Conservation (phyloP, 2,329 filamentous ascomycete genomes). For the Paracorniculantispora psalliotae region DNA sequence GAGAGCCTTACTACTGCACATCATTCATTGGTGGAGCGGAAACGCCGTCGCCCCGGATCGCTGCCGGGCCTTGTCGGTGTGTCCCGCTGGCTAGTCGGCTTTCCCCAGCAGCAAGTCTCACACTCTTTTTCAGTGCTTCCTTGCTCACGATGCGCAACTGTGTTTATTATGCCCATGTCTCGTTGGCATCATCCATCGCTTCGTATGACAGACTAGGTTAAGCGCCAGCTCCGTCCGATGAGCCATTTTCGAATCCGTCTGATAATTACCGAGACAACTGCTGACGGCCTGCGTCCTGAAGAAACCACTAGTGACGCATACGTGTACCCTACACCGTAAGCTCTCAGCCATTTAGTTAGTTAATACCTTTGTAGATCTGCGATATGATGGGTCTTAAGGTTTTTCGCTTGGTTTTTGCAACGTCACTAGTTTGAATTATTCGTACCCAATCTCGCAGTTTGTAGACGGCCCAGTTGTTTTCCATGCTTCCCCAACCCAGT, state of each 20-base stretch:
- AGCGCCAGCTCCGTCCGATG: not conserved
- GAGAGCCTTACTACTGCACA: too few species aligned
- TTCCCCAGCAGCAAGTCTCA: not conserved
- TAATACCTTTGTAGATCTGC: not conserved
- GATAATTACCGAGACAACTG: not conserved
- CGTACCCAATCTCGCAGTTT: too few species aligned
- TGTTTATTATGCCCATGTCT: not conserved
- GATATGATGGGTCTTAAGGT: not conserved
- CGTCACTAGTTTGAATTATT: not conserved
- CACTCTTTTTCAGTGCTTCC: too few species aligned
- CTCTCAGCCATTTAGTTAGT: not conserved
- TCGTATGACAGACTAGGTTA: not conserved
- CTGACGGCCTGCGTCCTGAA: not conserved
- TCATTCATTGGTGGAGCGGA: slow-evolving; percentile 2
- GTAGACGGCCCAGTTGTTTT: too few species aligned
- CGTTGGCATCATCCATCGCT: not conserved
- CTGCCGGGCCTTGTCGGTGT: not conserved
- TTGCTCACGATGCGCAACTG: not conserved
- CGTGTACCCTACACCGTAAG: not conserved
- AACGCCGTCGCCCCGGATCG: not conserved
- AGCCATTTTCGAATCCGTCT: not conserved
- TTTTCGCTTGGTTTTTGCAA: not conserved
- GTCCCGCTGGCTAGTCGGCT: not conserved
- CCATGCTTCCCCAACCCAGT: too few species aligned
- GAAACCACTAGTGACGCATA: too few species aligned